Evolutionary conservation across 2,329 filamentous ascomycete species (phyloP).

Genomic region (Fusarium nanum): DNA sequence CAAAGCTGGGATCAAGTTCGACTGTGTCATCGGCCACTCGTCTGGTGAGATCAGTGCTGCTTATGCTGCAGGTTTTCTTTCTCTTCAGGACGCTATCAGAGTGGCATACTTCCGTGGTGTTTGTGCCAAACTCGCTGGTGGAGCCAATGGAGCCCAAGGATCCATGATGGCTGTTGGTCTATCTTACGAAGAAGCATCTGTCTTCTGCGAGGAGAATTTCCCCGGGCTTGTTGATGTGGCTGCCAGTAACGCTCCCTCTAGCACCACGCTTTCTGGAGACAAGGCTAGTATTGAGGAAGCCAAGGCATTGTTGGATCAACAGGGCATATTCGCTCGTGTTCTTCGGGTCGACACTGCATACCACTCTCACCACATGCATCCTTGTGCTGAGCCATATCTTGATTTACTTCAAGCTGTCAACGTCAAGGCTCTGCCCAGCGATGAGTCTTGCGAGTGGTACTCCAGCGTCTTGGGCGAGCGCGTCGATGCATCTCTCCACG

Average conservation of each 20-base stretch:
- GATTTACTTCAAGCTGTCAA: not conserved
- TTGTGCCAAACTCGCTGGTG: slow-evolving; percentile 7
- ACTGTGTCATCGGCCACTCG: slow-evolving; percentile 60
- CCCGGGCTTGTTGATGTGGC: slow-evolving; percentile 43
- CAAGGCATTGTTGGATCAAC: slow-evolving; percentile 28
- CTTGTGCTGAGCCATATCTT: slow-evolving; percentile 31
- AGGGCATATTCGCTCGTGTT: slow-evolving; percentile 40
- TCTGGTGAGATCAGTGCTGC: slow-evolving; percentile 64
- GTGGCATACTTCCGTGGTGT: slow-evolving; percentile 37
- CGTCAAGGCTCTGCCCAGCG: not conserved
- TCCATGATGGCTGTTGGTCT: slow-evolving; percentile 44
- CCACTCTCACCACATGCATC: slow-evolving; percentile 61
- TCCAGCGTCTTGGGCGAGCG: slow-evolving; percentile 26
- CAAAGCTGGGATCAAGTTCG: slow-evolving; percentile 49
- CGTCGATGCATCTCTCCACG: not conserved
- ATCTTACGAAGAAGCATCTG: slow-evolving; percentile 30
- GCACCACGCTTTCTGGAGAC: slow-evolving; percentile 50
- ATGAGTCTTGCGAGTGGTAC: slow-evolving; percentile 23
- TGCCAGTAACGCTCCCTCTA: slow-evolving; percentile 39
- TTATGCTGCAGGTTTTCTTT: slow-evolving; percentile 60
- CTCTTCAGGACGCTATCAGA: slow-evolving; percentile 32
- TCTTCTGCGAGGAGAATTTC: slow-evolving; percentile 8
- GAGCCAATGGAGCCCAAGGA: not conserved
- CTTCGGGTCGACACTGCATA: slow-evolving; percentile 61
- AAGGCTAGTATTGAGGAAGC: slow-evolving; percentile 42